Percentiles rank a stretch among this genome's conserved stretches.
phyloP scores from a whole-genome alignment of 305 asterid species.

The Solanum hybrid region DNA sequence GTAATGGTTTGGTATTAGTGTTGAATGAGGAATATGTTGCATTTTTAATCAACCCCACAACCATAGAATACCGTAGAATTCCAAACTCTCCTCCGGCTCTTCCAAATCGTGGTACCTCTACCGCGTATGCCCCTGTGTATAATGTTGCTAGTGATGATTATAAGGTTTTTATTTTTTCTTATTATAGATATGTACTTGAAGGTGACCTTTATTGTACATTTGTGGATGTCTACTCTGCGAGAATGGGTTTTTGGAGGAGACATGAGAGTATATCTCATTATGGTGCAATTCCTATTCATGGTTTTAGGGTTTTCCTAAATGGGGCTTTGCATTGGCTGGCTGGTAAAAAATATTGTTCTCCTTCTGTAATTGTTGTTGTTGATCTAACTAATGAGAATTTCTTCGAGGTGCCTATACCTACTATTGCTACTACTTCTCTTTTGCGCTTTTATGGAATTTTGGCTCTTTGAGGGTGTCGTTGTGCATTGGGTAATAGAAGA shows the following conservation, averaged over 20 bases:
- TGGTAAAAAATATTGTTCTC: background rate
- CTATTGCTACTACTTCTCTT: background rate
- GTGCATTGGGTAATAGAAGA: background rate
- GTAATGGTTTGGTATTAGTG: constrained; percentile 16
- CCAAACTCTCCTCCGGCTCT: too few species aligned
- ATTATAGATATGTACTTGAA: background rate
- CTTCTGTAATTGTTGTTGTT: background rate
- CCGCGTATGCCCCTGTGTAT: background rate
- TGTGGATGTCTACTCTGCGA: background rate
- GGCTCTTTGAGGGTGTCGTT: background rate
- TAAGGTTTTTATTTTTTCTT: background rate
- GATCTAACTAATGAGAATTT: background rate
- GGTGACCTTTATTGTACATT: background rate
- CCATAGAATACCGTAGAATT: too few species aligned
- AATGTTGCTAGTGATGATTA: background rate
- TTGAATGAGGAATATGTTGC: background rate
- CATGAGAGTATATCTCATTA: background rate
- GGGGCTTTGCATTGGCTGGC: background rate
- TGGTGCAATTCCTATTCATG: background rate
- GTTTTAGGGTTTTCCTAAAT: background rate
- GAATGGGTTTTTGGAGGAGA: background rate
- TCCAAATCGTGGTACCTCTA: background rate
- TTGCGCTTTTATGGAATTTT: background rate
- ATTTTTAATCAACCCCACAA: constrained; percentile 26
- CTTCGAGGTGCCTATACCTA: background rate